Evolutionary conservation across 2,329 filamentous ascomycete genomes (phyloP).

Genomic region (Fusarium sarcochroum): DNA sequence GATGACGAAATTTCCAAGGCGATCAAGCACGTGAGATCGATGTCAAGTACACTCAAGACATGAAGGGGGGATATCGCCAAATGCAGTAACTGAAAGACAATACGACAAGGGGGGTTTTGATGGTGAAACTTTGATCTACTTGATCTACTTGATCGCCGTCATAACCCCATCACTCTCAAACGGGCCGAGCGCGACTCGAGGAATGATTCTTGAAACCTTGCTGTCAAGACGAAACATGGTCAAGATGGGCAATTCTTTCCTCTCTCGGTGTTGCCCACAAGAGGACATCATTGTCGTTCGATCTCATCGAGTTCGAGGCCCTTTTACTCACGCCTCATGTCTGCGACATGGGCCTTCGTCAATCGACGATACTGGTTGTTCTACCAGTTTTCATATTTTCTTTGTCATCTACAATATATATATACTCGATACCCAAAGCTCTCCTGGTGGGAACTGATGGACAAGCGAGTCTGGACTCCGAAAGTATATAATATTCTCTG

Average conservation of each 20-base stretch:
- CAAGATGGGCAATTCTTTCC: background rate
- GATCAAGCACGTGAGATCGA: conserved; percentile 51
- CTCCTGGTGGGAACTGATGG: conserved; percentile 30
- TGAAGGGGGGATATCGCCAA: conserved; percentile 26
- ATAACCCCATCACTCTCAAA: conserved; percentile 21
- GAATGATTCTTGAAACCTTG: background rate
- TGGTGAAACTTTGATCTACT: conserved; percentile 29
- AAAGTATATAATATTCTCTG: conserved; percentile 36
- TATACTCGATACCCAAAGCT: conserved; percentile 1
- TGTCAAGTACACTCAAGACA: conserved; percentile 50
- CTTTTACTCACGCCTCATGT: conserved; percentile 24
- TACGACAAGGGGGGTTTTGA: conserved; percentile 9
- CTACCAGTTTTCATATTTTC: conserved; percentile 15
- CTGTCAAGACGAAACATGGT: conserved; percentile 17
- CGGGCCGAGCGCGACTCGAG: conserved; percentile 5
- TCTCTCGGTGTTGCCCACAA: background rate
- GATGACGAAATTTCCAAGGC: conserved; percentile 49
- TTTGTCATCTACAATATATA: conserved; percentile 1
- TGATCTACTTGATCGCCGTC: conserved; percentile 25
- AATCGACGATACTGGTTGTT: conserved; percentile 38
- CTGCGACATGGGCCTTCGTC: conserved; percentile 39
- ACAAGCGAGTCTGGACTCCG: conserved; percentile 16
- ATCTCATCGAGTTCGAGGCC: background rate
- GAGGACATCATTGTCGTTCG: background rate
- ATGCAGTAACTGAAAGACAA: conserved; percentile 8